Base-by-base conservation (phyloP, 805 yeast species). In the Wickerhamiella domercqiae region DNA sequence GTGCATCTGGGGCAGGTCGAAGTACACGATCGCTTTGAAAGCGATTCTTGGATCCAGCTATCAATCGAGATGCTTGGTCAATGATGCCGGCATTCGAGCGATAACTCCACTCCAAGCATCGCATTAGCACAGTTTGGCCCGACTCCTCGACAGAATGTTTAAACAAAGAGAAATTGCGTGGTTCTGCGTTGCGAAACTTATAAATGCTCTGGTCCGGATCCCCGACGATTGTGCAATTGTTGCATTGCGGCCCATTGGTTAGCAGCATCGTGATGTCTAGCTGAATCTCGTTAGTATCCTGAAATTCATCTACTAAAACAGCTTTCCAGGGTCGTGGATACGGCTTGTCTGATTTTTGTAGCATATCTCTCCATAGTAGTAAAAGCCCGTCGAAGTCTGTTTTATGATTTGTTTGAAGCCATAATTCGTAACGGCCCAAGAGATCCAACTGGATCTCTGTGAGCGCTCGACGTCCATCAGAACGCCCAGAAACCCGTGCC, bases 191-290 rank as follows among this genome's bases (percentile, higher is more conserved):
- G 42, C 97, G 63, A 48, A 87, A 87, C 0, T 78, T 83, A 54
- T 90, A 87, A 17, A 87, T 87, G 51, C 93, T 77, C 56, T 87
- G 98, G 55, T 90, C 95, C 0, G 95, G 94, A 52, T 87, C 98
- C 1, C 98, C 98, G 2, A 87, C 96, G 1, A 84, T 75, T 0
- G 96, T 81, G 6, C 87, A 67, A 26, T 62, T 64, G 15, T 51
- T 37, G 26, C 46, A 36, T 17, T 46, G 26, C 5, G 36, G 13
- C 0, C 33, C 21, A 15, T 30, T 13, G 9, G 75, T 64, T 22
- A 78, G 57, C 3, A 62, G 59, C 43, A 67, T 67, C 63, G 82
- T 68, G 33, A 90, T 60, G 38, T 72, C 70, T 45, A 83, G 63
- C 53, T 87, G 97, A 14, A 83, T 64, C 25, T 63, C 63, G 48